Conservation (phyloP, 148 eudicot genomes). For the Rhododendron molle region DNA sequence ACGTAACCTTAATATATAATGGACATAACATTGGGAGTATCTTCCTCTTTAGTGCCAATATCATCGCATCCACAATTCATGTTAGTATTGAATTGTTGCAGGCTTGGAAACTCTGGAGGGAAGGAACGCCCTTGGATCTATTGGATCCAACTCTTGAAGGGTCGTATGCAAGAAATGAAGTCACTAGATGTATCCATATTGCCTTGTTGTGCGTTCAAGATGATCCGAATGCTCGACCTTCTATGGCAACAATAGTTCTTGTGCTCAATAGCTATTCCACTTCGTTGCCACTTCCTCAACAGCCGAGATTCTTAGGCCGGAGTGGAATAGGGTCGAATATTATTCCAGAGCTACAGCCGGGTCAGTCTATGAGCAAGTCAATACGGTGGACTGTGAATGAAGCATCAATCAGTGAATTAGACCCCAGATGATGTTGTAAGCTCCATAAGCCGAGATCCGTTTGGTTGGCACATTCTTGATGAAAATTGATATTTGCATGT, state of each 20-base stretch:
- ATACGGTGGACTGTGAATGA: not conserved
- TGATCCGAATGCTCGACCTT: slow-evolving; percentile 26
- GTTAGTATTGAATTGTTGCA: not conserved
- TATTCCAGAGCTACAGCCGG: too few relatives aligned
- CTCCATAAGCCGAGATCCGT: too few relatives aligned
- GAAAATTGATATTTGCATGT: too few relatives aligned
- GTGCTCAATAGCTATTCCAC: slow-evolving; percentile 26
- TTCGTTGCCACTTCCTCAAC: slow-evolving; percentile 18
- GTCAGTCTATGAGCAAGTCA: too few relatives aligned
- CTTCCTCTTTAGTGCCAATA: not conserved
- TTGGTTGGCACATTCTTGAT: too few relatives aligned
- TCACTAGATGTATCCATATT: slow-evolving; percentile 32
- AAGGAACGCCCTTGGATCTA: slow-evolving; percentile 14
- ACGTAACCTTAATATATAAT: too few relatives aligned
- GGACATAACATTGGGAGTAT: too few relatives aligned
- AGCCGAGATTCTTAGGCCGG: slow-evolving; percentile 12
- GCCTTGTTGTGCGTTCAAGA: slow-evolving; percentile 36
- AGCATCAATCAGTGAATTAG: not conserved
- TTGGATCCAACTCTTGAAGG: slow-evolving; percentile 25
- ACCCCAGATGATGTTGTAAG: not conserved
- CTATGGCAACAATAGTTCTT: slow-evolving; percentile 25
- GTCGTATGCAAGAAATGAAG: slow-evolving; percentile 21
- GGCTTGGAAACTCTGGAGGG: slow-evolving; percentile 35
- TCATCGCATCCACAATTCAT: not conserved
- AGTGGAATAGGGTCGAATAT: not conserved